Percentiles rank a stretch among this genome's conserved stretches.
Conservation (phyloP, 2,329 filamentous ascomycete genomes). For the Colletotrichum chrysophilum region DNA sequence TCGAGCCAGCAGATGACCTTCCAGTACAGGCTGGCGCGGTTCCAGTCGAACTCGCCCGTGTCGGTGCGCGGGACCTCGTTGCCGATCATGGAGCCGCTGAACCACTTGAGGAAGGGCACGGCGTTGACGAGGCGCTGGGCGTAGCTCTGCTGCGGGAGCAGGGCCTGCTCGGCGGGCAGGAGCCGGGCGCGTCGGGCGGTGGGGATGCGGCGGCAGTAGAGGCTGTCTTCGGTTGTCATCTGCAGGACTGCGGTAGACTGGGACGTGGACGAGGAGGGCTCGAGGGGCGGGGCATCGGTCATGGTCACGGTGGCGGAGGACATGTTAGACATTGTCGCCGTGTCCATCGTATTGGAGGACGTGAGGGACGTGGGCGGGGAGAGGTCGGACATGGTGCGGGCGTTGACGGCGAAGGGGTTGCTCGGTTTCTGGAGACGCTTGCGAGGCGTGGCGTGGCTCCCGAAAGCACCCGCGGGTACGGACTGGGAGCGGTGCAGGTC, state of each 20-base stretch:
- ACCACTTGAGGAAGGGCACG: constrained; percentile 75
- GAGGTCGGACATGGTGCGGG: constrained; percentile 36
- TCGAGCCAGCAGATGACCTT: constrained; percentile 70
- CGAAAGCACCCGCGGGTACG: too few species aligned
- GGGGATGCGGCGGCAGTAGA: constrained; percentile 68
- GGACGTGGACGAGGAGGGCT: constrained; percentile 19
- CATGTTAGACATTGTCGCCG: constrained; percentile 50
- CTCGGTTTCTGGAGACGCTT: constrained; percentile 26
- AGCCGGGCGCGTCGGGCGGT: constrained; percentile 69
- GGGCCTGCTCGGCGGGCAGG: constrained; percentile 71
- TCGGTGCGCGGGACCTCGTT: constrained; percentile 76
- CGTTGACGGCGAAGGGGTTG: constrained; percentile 38
- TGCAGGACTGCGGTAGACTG: not conserved
- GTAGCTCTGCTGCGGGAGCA: constrained; percentile 71
- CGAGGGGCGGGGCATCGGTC: constrained; percentile 34
- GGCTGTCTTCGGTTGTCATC: constrained; percentile 36
- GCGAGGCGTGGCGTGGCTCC: constrained; percentile 28
- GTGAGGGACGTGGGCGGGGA: constrained; percentile 50
- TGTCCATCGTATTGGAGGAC: constrained; percentile 64
- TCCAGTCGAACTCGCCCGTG: constrained; percentile 79
- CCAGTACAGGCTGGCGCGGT: constrained; percentile 70
- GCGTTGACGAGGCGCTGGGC: constrained; percentile 67
- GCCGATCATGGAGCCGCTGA: constrained; percentile 76
- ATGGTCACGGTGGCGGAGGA: constrained; percentile 52
- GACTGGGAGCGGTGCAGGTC: constrained; percentile 38